Evolutionary conservation across 2,329 filamentous ascomycete species (phyloP), one percentile per base, ranked within the genome.

Genomic region (Xylariaceae sp.): DNA sequence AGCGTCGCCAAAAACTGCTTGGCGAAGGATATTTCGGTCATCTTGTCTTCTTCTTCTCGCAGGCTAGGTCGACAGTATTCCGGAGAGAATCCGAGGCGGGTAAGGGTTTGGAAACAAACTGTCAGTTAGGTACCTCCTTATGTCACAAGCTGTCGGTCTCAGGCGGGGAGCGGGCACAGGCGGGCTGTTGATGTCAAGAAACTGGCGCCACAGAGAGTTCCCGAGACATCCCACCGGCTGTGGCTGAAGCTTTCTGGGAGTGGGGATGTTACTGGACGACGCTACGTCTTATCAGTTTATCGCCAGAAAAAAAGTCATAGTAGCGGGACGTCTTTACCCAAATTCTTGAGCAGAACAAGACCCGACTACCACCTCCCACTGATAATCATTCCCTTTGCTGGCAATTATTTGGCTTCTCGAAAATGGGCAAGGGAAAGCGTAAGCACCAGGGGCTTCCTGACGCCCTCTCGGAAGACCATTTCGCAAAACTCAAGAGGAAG

Each of bases 1-100:
- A 96, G 75, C 15, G 77, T 74, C 33, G 79, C 68, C 47, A 98
- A 78, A 61, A 94, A 95, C 19, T 77, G 71, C 61, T 83, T 87
- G 49, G 87, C 83, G 59, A 95, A 96, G 32, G 77, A 67, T 40
- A 89, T 63, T 71, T 95, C 89, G n/a, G 82, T 72, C 83, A 89
- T 89, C 45, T 50, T 68, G 46, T 16, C 31, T 34, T 11, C n/a
- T n/a, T n/a, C n/a, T n/a, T n/a, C n/a, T n/a, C n/a, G n/a, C n/a
- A n/a, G 7, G 5, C 5, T 21, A n/a, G 19, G 13, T 7, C 23
- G n/a, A n/a, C n/a, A n/a, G n/a, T n/a, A n/a, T n/a, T n/a, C n/a
- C n/a, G n/a, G n/a, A n/a, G n/a, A n/a, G n/a, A n/a, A n/a, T n/a
- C n/a, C n/a, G n/a, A n/a, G n/a, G n/a, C n/a, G n/a, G n/a, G 21